Conservation (phyloP, 225 moss, liverwort and hornwort species). For the Pseudisothecium myosuroides region DNA sequence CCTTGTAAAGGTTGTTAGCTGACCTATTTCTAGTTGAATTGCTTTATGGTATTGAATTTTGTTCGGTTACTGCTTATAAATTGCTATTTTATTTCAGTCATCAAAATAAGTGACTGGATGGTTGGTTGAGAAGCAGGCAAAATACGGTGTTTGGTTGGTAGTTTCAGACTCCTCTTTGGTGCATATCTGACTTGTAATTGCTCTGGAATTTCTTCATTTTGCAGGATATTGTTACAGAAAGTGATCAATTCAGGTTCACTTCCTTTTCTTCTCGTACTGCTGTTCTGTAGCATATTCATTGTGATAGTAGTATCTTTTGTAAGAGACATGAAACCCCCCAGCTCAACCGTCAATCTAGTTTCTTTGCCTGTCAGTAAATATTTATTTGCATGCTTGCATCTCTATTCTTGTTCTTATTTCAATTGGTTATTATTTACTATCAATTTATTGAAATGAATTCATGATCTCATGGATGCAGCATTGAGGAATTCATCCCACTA, state of each 20-base stretch:
- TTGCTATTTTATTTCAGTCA: not conserved
- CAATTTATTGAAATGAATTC: not conserved
- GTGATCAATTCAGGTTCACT: constrained; percentile 57
- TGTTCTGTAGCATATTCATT: not conserved
- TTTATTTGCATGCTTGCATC: not conserved
- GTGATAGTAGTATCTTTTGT: not conserved
- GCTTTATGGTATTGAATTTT: not conserved
- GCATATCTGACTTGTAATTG: not conserved
- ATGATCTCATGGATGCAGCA: constrained; percentile 29
- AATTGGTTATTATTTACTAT: not conserved
- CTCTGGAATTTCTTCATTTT: not conserved
- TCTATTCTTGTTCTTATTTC: not conserved
- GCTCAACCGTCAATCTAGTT: not conserved
- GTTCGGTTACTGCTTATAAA: not conserved
- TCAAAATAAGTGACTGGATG: not conserved
- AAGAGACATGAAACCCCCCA: not conserved
- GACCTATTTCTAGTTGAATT: not conserved
- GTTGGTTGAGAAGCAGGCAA: not conserved
- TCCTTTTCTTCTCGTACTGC: not conserved
- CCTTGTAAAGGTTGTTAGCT: constrained; percentile 40
- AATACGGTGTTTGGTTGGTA: not conserved
- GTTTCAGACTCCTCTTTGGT: not conserved
- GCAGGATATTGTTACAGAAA: constrained; percentile 67
- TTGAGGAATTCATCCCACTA: constrained; percentile 61
- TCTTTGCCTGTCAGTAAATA: not conserved